A percentile compares a stretch with the other conserved stretches of the same genome.
Conservation (phyloP, 2,329 filamentous ascomycete species). For the Sphaerulina vaccinii region DNA sequence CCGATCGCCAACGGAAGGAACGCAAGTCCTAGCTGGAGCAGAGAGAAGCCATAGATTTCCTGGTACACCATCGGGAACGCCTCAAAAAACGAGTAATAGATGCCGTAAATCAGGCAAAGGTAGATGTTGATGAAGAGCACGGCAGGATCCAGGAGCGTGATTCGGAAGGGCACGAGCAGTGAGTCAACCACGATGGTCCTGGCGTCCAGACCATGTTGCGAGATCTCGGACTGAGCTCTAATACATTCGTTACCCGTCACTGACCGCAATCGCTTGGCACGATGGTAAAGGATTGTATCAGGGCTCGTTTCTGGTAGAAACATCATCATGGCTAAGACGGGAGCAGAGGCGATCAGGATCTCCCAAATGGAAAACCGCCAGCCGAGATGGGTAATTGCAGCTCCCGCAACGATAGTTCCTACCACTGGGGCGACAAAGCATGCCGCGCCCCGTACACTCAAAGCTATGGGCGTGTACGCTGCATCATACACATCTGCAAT, state of each 20-base stretch:
- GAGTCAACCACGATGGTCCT: conserved; percentile 50
- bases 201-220: conserved; percentile 41
- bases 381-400: conserved; percentile 53
- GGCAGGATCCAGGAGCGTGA: conserved; percentile 47
- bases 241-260: conserved; percentile 41
- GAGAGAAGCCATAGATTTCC: conserved; percentile 58
- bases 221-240: conserved; percentile 41
- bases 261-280: conserved; percentile 40
- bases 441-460: conserved; percentile 45
- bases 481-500: conserved; percentile 56
- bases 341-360: conserved; percentile 60
- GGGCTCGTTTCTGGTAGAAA: conserved; percentile 59
- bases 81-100: conserved; percentile 63
- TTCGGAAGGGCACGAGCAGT: conserved; percentile 61
- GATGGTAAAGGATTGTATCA: conserved; percentile 39
- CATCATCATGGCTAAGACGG: conserved; percentile 56
- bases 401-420: conserved; percentile 61
- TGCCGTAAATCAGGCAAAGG: conserved; percentile 58
- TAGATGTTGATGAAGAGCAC: conserved; percentile 52
- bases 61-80: conserved; percentile 66
- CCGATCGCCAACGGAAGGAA: conserved; percentile 27
- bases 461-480: conserved; percentile 44
- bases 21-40: conserved; percentile 30
- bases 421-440: conserved; percentile 52
- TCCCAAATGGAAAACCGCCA: conserved; percentile 66